Base-by-base conservation (phyloP, 768 basidiomycete genomes). In the Trametes gibbosa region DNA sequence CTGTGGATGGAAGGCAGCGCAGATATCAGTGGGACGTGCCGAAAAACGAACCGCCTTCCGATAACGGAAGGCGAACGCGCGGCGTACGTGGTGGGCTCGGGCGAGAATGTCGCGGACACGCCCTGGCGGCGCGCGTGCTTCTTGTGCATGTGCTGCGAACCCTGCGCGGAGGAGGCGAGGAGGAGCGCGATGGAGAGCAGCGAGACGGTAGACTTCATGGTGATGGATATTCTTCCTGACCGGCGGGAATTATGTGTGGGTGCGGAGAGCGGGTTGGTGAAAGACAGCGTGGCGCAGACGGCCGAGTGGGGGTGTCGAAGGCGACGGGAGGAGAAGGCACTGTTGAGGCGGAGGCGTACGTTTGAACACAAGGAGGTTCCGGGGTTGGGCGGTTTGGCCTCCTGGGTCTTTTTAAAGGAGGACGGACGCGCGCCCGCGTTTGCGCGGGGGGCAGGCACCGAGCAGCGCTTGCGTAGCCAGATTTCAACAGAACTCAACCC, bases 141-240 rank as follows among this genome's bases (percentile, higher is more conserved):
- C 40, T 53, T 49, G 45, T 61, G 48, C 47, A 64, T 57, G 59
- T 60, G 58, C 37, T 66, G 68, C 16, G 58, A 56, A 32, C 57
- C 66, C 10, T 66, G 50, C 24, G 52, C 65, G n/a, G 61, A 53
- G 37, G 64, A 60, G 1, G 65, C 66, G 40, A 68, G 51, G 39
- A 59, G 42, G 56, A 69, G 64, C 17, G 65, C 63, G 59, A 68
- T 24, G 25, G 67, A 63, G 40, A 68, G 32, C 56, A 69, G 53
- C n/a, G 65, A 56, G 29, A 53, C 34, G 35, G 58, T 50, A 46
- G 65, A 70, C 62, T 70, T 70, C 69, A 70, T 70, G 47, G 29
- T 53, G 25, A 29, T 23, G 50, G 25, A 16, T 13, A 47, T 56
- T 25, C 14, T 52, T 59, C 58, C 45, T 48, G 58, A 34, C 58